A percentile compares a stretch with the other conserved stretches of the same genome.
Evolutionary conservation across 2,329 filamentous ascomycete species (phyloP).

Genomic region (Aspergillus fischeri): DNA sequence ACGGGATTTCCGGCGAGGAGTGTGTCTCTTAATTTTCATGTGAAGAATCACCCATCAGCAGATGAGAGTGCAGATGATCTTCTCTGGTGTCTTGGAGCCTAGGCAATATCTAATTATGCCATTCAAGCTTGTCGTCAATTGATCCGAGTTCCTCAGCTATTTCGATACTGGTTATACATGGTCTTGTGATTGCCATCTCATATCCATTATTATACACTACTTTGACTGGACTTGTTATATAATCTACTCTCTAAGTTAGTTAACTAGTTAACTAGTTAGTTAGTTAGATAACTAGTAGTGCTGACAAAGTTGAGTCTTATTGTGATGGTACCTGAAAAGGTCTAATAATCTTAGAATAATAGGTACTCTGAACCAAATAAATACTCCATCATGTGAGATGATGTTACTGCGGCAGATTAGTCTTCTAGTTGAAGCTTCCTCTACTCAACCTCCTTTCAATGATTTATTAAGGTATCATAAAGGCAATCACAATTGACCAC

Average conservation of each 20-base stretch:
- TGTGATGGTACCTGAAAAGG: no score
- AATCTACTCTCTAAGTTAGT: no score
- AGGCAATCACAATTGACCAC: neutral
- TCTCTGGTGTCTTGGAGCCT: neutral
- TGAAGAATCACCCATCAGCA: slow-evolving; percentile 10
- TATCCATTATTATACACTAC: no score
- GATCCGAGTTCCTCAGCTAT: neutral
- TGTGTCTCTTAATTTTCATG: slow-evolving; percentile 15
- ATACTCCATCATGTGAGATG: no score
- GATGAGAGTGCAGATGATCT: neutral
- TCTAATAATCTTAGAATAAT: no score
- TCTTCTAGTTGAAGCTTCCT: no score
- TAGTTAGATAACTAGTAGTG: no score
- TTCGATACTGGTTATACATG: neutral
- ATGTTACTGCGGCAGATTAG: no score
- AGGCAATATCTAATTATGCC: neutral
- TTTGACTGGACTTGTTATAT: neutral
- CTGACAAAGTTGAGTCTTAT: no score
- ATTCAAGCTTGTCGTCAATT: neutral
- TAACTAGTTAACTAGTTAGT: no score
- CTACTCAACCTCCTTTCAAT: neutral
- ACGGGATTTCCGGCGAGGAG: slow-evolving; percentile 18
- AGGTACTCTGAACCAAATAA: no score
- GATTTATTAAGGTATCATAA: neutral
- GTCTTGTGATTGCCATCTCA: neutral